phyloP scores from a whole-genome alignment of 495 filamentous ascomycete species.

The Tetracladium setigerum region DNA sequence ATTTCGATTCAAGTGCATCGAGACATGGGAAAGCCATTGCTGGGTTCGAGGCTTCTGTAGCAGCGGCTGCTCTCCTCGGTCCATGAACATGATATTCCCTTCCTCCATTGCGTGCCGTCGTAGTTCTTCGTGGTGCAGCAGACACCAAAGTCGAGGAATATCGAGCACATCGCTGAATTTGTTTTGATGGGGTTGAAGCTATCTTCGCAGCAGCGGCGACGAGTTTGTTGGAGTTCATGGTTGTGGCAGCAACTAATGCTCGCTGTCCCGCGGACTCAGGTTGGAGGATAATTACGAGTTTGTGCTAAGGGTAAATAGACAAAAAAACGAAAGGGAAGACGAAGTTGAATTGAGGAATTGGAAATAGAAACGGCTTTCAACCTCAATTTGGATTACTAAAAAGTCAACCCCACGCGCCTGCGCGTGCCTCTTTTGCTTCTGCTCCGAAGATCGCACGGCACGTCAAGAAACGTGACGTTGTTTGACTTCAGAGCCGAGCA shows the following conservation, averaged over 20 bases:
- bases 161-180: not conserved
- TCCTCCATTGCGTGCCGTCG: not conserved
- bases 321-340: too few relatives aligned
- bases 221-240: conserved; percentile 14
- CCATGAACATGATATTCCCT: conserved; percentile 3
- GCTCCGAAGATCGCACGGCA: too few relatives aligned
- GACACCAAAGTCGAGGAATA: conserved; percentile 3
- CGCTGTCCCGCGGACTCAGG: too few relatives aligned
- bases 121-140: not conserved
- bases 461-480: too few relatives aligned
- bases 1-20: conserved; percentile 79
- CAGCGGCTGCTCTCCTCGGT: not conserved
- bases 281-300: too few relatives aligned
- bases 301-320: too few relatives aligned
- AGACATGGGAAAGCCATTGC: conserved; percentile 94
- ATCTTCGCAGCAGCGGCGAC: conserved; percentile 9
- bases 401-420: too few relatives aligned
- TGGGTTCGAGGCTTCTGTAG: conserved; percentile 62
- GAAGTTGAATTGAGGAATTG: too few relatives aligned
- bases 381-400: too few relatives aligned
- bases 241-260: not conserved
- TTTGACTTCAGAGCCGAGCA: too few relatives aligned
- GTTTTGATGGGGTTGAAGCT: conserved; percentile 4
- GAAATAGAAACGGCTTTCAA: too few relatives aligned
- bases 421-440: too few relatives aligned